Evolutionary conservation across 148 eudicot genomes (phyloP).

Genomic region (Rhododendron simsii): DNA sequence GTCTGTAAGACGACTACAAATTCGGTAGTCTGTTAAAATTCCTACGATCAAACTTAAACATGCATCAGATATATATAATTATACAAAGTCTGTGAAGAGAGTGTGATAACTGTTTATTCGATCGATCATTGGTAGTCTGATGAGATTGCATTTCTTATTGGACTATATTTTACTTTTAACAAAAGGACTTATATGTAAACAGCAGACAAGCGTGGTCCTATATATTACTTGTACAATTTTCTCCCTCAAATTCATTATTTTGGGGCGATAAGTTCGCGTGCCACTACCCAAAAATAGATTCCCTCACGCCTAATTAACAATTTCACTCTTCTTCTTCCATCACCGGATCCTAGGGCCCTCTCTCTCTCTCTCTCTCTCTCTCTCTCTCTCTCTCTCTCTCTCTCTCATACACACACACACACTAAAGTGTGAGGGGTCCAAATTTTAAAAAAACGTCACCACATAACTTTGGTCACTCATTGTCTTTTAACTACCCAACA

Average conservation of each 20-base stretch:
- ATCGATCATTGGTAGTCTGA: background rate
- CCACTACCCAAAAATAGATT: slow-evolving; percentile 14
- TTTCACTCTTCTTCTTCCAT: slow-evolving; percentile 1
- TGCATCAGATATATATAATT: too few relatives aligned
- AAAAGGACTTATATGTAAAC: background rate
- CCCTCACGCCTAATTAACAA: slow-evolving; percentile 12
- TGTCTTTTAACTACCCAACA: background rate
- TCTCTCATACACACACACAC: too few relatives aligned
- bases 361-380: slow-evolving; percentile 4
- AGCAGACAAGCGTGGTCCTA: background rate
- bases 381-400: background rate
- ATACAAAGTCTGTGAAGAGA: background rate
- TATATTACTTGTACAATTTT: background rate
- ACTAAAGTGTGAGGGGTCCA: background rate
- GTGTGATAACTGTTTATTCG: background rate
- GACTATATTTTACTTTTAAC: background rate
- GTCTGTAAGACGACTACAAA: too few relatives aligned
- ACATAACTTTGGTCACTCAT: too few relatives aligned
- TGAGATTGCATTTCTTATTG: background rate
- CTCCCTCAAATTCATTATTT: slow-evolving; percentile 4
- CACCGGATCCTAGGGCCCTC: slow-evolving; percentile 2
- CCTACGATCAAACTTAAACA: too few relatives aligned
- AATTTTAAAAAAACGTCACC: background rate
- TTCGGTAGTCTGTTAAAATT: too few relatives aligned
- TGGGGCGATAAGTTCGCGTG: slow-evolving; percentile 12